Conservation (phyloP, 495 filamentous ascomycete species). For the Lindgomyces ingoldianus region DNA sequence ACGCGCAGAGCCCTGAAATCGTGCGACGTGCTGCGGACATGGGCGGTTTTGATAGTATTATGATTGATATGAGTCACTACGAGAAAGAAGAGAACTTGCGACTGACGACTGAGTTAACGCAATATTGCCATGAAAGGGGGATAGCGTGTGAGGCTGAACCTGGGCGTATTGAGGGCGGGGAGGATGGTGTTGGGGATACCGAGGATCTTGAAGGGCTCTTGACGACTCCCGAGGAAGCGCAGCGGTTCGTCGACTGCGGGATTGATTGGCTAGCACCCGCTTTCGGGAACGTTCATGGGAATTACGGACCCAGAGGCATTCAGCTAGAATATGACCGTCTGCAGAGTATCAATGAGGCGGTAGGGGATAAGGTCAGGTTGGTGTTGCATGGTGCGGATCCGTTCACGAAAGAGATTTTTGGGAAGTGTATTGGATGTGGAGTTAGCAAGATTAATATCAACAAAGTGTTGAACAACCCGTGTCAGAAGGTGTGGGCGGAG, state of each 20-base stretch:
- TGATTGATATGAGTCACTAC: slow-evolving; percentile 58
- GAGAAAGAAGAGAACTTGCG: slow-evolving; percentile 79
- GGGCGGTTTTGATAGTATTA: slow-evolving; percentile 71
- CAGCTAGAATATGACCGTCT: slow-evolving; percentile 77
- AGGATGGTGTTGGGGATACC: slow-evolving; percentile 74
- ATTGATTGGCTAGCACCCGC: slow-evolving; percentile 78
- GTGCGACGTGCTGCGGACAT: slow-evolving; percentile 66
- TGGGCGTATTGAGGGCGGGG: slow-evolving; percentile 78
- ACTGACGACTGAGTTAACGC: slow-evolving; percentile 67
- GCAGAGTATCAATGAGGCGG: slow-evolving; percentile 60
- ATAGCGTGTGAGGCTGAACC: slow-evolving; percentile 82
- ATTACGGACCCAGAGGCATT: slow-evolving; percentile 74
- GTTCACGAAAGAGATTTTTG: slow-evolving; percentile 65
- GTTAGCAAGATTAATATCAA: slow-evolving; percentile 83
- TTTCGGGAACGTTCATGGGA: slow-evolving; percentile 84
- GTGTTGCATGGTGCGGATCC: slow-evolving; percentile 80
- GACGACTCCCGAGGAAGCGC: slow-evolving; percentile 76
- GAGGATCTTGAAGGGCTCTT: slow-evolving; percentile 74
- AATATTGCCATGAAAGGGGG: slow-evolving; percentile 71
- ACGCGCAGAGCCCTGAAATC: slow-evolving; percentile 71
- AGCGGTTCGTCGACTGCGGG: slow-evolving; percentile 76
- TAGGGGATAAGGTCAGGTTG: slow-evolving; percentile 63
- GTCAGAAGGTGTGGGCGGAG: slow-evolving; percentile 64
- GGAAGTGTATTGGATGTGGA: slow-evolving; percentile 64
- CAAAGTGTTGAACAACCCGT: slow-evolving; percentile 75